These are phyloP conservation scores for Xylaria sp. DNA, from an alignment of 2,329 filamentous ascomycete genomes.

Conservation along the genomic window DNA sequence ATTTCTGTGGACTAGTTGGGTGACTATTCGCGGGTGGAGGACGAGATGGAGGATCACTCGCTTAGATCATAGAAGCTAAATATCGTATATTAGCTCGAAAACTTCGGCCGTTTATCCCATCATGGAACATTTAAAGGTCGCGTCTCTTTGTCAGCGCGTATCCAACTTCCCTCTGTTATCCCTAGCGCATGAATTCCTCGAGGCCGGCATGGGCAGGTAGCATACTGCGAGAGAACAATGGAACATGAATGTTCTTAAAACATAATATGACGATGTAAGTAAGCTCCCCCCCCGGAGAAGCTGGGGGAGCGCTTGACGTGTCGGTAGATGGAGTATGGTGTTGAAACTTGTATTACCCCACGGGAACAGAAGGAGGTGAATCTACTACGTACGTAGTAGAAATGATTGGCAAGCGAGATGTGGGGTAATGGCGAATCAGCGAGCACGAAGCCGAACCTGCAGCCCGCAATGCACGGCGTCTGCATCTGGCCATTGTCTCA, in stretches of 20 bases:
- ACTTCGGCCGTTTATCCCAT: background rate
- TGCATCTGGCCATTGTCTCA: constrained; percentile 7
- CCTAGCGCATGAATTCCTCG: too few relatives aligned
- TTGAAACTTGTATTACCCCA: constrained; percentile 24
- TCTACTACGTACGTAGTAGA: too few relatives aligned
- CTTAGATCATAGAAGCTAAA: background rate
- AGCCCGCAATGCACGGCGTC: background rate
- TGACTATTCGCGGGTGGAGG: background rate
- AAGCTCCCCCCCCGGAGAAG: too few relatives aligned
- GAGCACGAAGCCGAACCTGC: constrained; percentile 9
- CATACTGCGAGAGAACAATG: too few relatives aligned
- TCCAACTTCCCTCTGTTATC: too few relatives aligned
- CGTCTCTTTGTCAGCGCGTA: background rate
- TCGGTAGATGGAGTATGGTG: constrained; percentile 8
- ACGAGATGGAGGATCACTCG: background rate
- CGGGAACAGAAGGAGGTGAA: constrained; percentile 12
- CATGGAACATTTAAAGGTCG: background rate
- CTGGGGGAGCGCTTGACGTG: background rate
- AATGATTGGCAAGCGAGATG: constrained; percentile 23
- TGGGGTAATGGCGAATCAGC: constrained; percentile 38
- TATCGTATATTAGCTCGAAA: background rate
- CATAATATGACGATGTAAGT: background rate
- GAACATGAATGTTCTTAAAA: background rate
- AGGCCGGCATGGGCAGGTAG: background rate
- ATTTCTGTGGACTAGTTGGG: background rate